Conservation (phyloP, 2,329 filamentous ascomycete species). For the Thelonectria discophora region DNA sequence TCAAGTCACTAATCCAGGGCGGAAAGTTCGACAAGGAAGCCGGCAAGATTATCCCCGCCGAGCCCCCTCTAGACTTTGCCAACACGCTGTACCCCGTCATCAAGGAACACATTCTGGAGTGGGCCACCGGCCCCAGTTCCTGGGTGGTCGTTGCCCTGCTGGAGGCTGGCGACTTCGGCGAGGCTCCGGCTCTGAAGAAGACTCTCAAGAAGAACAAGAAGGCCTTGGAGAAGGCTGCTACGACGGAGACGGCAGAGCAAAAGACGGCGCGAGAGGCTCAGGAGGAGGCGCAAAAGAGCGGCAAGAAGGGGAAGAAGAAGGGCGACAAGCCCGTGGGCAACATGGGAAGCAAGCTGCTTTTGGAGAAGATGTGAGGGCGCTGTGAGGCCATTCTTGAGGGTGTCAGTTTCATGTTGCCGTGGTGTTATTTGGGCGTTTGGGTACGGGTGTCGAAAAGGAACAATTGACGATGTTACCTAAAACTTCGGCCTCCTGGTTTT, state of each 20-base stretch:
- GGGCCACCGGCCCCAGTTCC: constrained; percentile 86
- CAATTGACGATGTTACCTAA: constrained; percentile 22
- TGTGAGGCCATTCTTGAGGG: constrained; percentile 45
- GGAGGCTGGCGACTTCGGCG: constrained; percentile 76
- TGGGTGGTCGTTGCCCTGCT: constrained; percentile 86
- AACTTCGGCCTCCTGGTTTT: constrained; percentile 1
- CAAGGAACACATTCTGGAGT: constrained; percentile 75
- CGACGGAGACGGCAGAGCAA: constrained; percentile 64
- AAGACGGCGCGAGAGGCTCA: constrained; percentile 61
- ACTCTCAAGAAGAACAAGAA: constrained; percentile 78
- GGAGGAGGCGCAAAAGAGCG: constrained; percentile 54
- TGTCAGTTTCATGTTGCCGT: constrained; percentile 20
- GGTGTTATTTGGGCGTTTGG: constrained; percentile 24
- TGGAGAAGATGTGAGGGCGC: constrained; percentile 62
- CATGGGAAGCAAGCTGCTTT: constrained; percentile 67
- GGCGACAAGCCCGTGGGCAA: constrained; percentile 63
- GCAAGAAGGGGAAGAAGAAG: constrained; percentile 55
- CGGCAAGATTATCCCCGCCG: constrained; percentile 74
- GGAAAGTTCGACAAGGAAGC: constrained; percentile 82
- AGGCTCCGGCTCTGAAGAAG: constrained; percentile 72
- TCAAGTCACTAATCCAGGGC: constrained; percentile 90
- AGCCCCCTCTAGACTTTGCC: constrained; percentile 83
- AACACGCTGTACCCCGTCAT: constrained; percentile 84
- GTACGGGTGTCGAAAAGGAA: constrained; percentile 20
- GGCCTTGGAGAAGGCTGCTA: constrained; percentile 72